A percentile compares a stretch with the other conserved stretches of the same genome.
phyloP scores from a whole-genome alignment of 1,139 yeast genomes.

The Candida sp. region DNA sequence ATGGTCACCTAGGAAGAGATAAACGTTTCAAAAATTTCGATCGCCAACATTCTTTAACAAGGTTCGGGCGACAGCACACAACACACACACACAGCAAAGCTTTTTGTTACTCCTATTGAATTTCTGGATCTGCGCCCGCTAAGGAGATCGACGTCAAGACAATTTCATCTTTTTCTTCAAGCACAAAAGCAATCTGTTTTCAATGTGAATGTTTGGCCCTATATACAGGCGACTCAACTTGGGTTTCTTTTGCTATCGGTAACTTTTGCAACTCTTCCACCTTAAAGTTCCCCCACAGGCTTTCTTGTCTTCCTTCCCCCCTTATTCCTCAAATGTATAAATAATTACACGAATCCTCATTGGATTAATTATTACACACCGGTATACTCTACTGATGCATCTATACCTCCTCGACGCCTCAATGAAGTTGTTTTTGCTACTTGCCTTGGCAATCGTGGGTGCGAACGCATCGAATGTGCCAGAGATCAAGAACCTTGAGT shows the following conservation, averaged over 20 bases:
- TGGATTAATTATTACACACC: background rate
- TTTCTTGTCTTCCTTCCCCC: background rate
- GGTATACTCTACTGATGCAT: no score
- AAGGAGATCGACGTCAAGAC: background rate
- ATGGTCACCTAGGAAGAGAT: no score
- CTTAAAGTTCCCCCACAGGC: background rate
- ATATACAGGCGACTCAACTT: background rate
- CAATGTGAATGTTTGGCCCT: background rate
- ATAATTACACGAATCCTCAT: background rate
- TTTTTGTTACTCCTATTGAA: no score
- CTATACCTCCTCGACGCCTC: no score
- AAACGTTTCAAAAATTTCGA: background rate
- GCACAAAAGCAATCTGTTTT: background rate
- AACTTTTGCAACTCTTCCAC: background rate
- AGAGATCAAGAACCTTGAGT: conserved; percentile 4
- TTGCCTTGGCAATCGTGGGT: background rate
- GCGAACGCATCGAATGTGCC: conserved; percentile 9
- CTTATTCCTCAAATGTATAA: background rate
- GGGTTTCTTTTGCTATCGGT: background rate
- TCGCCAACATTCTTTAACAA: background rate
- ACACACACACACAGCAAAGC: no score
- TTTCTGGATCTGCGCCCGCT: background rate
- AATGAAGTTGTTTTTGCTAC: conserved; percentile 1
- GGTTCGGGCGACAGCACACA: no score
- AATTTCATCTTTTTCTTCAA: background rate